Evolutionary conservation across 495 filamentous ascomycete species (phyloP), one percentile per base, ranked within the genome.

Genomic region (Aspergillus cavernicola): DNA sequence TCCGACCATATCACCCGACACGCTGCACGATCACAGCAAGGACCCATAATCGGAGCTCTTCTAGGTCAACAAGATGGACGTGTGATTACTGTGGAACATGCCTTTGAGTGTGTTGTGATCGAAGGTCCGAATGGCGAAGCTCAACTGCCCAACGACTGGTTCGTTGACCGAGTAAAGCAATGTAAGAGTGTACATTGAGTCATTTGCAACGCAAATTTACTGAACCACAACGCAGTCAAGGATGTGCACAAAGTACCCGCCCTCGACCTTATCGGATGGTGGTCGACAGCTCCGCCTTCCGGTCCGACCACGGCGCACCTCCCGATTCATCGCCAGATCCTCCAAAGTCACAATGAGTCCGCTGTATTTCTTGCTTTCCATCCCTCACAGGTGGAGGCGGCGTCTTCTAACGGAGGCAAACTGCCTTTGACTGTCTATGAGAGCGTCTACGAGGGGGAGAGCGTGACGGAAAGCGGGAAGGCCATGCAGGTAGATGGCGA

Each of bases 1-100:
- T 96, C 92, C 45, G 93, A 99, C 73, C 92, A 91, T 68, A 90
- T 97, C 66, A 95, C 92, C 36, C 83, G 93, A 45, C 91, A 93
- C 70, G 88, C 84, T 12, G 80, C 93, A 35, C 84, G 95, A 24
- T 76, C 80, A 42, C 80, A 88, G 46, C 67, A 77, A 37, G 87
- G 86, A 0, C 90, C 90, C 4, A 80, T 97, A 28, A 81, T 95
- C 23, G 95, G 93, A 50, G 92, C 85, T 28, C 77, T 99, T 3
- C 63, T 99, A 6, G 93, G 93, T 33, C 86, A 92, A 59, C 92
- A 96, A 55, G 86, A 90, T 70, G 95, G 92, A 26, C 86, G 90
- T 23, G 84, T 90, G 53, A 86, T 96, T 44, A 95, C 87, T 11
- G 84, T 99, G 47, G 95, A 97, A 64, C 84, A 95, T 71, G 92